A percentile compares a stretch with the other conserved stretches of the same genome.
Evolutionary conservation across 148 eudicot genomes (phyloP).

Genomic region (Gaultheria prostrata): DNA sequence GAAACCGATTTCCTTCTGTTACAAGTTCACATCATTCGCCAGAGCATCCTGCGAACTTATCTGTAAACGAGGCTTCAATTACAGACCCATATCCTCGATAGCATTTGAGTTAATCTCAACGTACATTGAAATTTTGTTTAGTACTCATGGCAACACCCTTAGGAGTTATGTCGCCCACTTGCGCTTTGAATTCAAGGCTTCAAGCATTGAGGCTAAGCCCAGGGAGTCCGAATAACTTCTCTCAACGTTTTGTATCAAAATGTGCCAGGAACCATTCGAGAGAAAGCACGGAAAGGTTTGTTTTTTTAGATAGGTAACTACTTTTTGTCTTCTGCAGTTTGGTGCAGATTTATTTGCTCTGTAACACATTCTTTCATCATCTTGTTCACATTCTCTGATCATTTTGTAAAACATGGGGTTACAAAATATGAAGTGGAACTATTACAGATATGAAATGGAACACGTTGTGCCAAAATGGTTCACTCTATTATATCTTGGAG

Average conservation of each 20-base stretch:
- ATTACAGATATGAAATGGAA: too few relatives aligned
- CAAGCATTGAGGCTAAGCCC: not conserved
- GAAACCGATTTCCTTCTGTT: not conserved
- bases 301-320: not conserved
- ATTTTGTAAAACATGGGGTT: too few relatives aligned
- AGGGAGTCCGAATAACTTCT: not conserved
- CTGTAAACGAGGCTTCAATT: conserved; percentile 22
- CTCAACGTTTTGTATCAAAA: not conserved
- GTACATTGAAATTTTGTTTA: not conserved
- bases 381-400: not conserved
- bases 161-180: not conserved
- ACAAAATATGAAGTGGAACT: too few relatives aligned
- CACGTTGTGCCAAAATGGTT: too few relatives aligned
- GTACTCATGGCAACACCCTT: not conserved
- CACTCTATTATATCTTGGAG: too few relatives aligned
- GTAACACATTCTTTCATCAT: not conserved
- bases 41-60: not conserved
- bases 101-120: not conserved
- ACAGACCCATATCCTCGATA: conserved; percentile 15
- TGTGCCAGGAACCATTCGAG: not conserved
- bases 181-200: not conserved
- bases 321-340: not conserved
- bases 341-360: not conserved
- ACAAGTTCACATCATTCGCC: not conserved
- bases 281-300: not conserved